phyloP scores from a whole-genome alignment of 2,329 filamentous ascomycete species.

The Calonectria leucothoes region DNA sequence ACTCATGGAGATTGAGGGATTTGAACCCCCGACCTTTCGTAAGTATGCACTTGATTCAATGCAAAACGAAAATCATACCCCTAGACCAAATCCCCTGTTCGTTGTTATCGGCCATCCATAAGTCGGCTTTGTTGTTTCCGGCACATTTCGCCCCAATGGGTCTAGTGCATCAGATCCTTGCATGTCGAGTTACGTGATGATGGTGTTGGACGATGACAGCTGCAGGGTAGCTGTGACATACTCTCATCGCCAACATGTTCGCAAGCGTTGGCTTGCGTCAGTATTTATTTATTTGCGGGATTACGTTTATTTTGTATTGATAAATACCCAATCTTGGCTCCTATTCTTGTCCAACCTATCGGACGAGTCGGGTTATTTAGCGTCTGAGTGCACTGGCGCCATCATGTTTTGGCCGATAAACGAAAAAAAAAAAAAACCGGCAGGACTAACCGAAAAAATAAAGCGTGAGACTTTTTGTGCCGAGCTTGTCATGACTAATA shows the following conservation, averaged over 20 bases:
- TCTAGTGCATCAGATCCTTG: background rate
- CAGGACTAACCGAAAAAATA: background rate
- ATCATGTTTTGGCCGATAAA: background rate
- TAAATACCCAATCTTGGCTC: too few relatives aligned
- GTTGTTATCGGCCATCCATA: background rate
- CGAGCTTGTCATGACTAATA: background rate
- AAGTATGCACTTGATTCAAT: background rate
- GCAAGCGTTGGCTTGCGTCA: background rate
- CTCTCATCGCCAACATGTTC: background rate
- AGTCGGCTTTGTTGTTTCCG: background rate
- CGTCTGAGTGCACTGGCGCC: background rate
- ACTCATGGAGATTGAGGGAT: background rate
- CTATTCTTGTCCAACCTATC: background rate
- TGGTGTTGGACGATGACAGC: background rate
- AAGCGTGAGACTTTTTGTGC: background rate
- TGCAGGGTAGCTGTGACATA: background rate
- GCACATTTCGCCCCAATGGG: background rate
- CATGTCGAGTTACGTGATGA: background rate
- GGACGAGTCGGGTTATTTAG: background rate
- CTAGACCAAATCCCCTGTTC: constrained; percentile 1
- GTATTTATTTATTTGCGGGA: background rate
- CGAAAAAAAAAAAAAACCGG: background rate
- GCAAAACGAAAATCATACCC: constrained; percentile 4
- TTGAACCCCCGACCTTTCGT: constrained; percentile 6
- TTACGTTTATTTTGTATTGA: too few relatives aligned